phyloP scores from a whole-genome alignment of 1,284 basidiomycete species.

The Mycena sp. region DNA sequence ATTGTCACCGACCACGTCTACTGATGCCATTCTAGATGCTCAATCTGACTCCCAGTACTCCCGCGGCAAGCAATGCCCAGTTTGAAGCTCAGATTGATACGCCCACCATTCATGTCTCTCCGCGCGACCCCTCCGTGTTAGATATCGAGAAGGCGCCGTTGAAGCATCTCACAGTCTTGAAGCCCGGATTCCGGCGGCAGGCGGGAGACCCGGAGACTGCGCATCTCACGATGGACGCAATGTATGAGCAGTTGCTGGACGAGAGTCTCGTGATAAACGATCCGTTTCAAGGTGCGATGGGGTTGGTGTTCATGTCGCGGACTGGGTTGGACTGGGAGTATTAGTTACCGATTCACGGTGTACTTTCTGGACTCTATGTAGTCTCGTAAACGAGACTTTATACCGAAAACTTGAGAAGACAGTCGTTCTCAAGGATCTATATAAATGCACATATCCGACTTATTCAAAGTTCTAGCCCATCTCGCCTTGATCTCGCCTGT shows the following conservation, averaged over 20 bases:
- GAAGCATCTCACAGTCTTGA: constrained; percentile 12
- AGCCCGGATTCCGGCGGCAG: background rate
- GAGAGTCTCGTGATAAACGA: constrained; percentile 44
- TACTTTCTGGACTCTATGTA: no score
- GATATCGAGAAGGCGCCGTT: background rate
- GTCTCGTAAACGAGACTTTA: no score
- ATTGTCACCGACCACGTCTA: background rate
- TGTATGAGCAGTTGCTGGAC: constrained; percentile 43
- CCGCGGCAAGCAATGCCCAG: background rate
- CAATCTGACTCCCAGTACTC: constrained; percentile 8
- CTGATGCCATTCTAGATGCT: constrained; percentile 19
- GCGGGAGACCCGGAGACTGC: constrained; percentile 20
- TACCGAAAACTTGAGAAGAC: no score
- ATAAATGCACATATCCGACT: no score
- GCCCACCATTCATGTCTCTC: background rate
- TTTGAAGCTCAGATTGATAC: no score
- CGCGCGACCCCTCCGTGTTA: background rate
- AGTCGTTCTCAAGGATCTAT: no score
- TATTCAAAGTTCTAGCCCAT: no score
- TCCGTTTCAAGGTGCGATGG: constrained; percentile 56
- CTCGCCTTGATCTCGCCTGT: background rate
- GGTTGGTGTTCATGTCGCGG: constrained; percentile 48
- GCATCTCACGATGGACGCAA: constrained; percentile 33
- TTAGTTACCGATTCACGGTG: background rate
- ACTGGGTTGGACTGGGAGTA: constrained; percentile 48